phyloP scores from a whole-genome alignment of 495 filamentous ascomycete genomes.

The Daldinia vernicosa region DNA sequence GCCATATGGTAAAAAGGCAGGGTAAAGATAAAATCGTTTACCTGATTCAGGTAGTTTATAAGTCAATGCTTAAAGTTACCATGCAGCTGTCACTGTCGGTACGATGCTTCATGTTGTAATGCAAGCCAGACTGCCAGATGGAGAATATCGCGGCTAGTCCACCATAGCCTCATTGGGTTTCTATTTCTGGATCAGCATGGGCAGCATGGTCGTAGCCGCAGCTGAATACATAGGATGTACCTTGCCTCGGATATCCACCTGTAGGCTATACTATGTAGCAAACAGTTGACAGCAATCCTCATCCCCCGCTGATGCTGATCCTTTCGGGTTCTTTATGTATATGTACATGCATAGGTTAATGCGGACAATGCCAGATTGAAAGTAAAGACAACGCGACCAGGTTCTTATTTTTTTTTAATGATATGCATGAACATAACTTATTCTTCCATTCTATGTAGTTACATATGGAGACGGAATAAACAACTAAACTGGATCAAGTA shows the following conservation, averaged over 20 bases:
- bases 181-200: slow-evolving; percentile 39
- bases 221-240: slow-evolving; percentile 13
- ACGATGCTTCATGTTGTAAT: background rate
- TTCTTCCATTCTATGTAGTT: background rate
- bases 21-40: background rate
- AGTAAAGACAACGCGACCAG: background rate
- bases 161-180: slow-evolving; percentile 43
- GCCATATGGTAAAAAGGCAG: slow-evolving; percentile 10
- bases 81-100: background rate
- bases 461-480: background rate
- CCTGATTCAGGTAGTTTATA: slow-evolving; percentile 7
- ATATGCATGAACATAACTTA: background rate
- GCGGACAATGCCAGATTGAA: background rate
- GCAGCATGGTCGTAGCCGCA: slow-evolving; percentile 21
- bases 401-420: background rate
- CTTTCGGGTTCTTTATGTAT: slow-evolving; percentile 6
- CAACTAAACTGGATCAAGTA: background rate
- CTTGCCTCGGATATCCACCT: slow-evolving; percentile 8
- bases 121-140: background rate
- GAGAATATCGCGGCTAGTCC: slow-evolving; percentile 6
- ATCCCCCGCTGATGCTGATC: slow-evolving; percentile 20
- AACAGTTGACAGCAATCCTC: background rate
- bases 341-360: background rate
- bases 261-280: background rate
- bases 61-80: background rate